Conservation (phyloP, 306 rosid genomes). For the Trifolium subterraneum region DNA sequence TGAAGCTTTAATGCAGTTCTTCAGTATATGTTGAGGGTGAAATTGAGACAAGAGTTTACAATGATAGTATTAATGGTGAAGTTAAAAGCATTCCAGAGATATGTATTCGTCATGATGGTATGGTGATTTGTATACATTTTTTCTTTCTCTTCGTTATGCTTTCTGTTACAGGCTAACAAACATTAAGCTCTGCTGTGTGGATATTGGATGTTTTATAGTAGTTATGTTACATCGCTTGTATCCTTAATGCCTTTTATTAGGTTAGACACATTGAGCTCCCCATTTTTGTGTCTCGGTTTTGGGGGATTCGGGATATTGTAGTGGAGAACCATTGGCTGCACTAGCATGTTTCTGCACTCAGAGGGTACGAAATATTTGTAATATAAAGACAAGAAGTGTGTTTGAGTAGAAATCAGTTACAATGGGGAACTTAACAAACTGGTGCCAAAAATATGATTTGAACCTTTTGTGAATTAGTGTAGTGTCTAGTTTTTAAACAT, state of each 20-base stretch:
- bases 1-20: constrained; percentile 69
- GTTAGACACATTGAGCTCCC: constrained; percentile 14
- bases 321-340: neutral
- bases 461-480: neutral
- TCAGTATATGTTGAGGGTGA: constrained; percentile 96
- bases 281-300: neutral
- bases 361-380: constrained; percentile 7
- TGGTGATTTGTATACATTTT: constrained; percentile 19
- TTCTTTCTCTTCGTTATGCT: constrained; percentile 11
- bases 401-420: neutral
- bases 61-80: constrained; percentile 85
- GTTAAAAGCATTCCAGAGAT: constrained; percentile 94
- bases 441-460: neutral
- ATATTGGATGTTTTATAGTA: constrained; percentile 2
- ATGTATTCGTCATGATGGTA: constrained; percentile 93
- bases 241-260: constrained; percentile 4
- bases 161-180: neutral
- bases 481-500: neutral
- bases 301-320: neutral
- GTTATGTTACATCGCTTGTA: constrained; percentile 14
- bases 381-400: neutral
- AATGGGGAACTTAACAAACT: neutral
- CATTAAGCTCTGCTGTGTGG: neutral
- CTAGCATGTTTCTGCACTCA: constrained; percentile 11
- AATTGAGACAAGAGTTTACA: constrained; percentile 92